Conservation (phyloP, 257 asterid genomes). For the Datura wrightii region DNA sequence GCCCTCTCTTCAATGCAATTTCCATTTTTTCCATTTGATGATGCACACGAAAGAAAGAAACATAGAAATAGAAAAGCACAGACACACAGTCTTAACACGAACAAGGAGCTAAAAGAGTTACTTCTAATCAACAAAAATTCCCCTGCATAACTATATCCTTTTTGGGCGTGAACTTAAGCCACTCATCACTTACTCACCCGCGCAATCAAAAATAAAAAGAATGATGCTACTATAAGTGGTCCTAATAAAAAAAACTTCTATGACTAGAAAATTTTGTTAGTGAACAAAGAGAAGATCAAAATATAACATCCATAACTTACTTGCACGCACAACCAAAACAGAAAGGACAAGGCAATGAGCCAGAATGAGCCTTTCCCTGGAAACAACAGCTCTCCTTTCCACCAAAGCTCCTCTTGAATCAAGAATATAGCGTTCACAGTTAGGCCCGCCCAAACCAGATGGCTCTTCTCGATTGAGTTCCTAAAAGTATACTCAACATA, state of each 20-base stretch:
- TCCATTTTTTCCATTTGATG: not conserved
- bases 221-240: not conserved
- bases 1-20: not conserved
- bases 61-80: not conserved
- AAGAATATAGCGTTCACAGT: constrained; percentile 76
- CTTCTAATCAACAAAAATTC: not conserved
- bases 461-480: constrained; percentile 94
- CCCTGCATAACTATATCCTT: constrained; percentile 1
- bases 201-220: constrained; percentile 16
- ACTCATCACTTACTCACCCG: not conserved
- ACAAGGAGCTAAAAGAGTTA: not conserved
- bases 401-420: constrained; percentile 92
- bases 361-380: constrained; percentile 90
- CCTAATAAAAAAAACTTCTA: constrained; percentile 7
- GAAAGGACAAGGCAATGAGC: constrained; percentile 97
- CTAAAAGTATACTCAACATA: constrained; percentile 49
- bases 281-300: constrained; percentile 5
- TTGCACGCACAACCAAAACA: constrained; percentile 74
- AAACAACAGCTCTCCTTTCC: constrained; percentile 88
- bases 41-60: not conserved
- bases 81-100: not conserved
- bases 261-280: not conserved
- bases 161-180: not conserved
- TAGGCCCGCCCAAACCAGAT: constrained; percentile 89
- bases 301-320: constrained; percentile 50